Percentiles rank a stretch among this genome's conserved stretches.
Conservation (phyloP, 2,329 filamentous ascomycete genomes). For the Leptographium galeiforme region DNA sequence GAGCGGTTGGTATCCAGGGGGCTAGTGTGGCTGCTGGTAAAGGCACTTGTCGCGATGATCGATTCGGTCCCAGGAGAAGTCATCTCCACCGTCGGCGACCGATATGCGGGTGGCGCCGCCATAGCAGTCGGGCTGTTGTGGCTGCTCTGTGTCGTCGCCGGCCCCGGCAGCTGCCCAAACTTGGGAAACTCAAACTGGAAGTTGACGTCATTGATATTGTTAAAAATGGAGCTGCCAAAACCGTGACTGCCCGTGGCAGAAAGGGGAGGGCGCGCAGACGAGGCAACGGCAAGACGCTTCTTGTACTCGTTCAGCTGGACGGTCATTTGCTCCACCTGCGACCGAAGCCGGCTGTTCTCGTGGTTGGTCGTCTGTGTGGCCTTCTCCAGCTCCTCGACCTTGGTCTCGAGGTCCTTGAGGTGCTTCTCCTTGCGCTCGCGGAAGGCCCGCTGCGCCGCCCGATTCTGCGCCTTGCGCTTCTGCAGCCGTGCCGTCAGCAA, state of each 20-base stretch:
- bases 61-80: too few relatives aligned
- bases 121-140: neutral
- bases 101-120: neutral
- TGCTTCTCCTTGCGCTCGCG: conserved; percentile 91
- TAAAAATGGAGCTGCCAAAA: conserved; percentile 35
- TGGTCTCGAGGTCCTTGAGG: conserved; percentile 69
- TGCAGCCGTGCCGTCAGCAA: conserved; percentile 22
- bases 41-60: too few relatives aligned
- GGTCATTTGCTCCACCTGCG: conserved; percentile 80
- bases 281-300: conserved; percentile 53
- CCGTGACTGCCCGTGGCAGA: conserved; percentile 22
- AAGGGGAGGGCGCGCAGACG: conserved; percentile 13
- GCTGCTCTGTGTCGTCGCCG: conserved; percentile 8
- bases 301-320: conserved; percentile 80
- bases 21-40: conserved; percentile 20
- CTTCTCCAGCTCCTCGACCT: conserved; percentile 66
- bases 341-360: conserved; percentile 71
- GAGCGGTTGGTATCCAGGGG: conserved; percentile 20
- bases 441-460: conserved; percentile 85
- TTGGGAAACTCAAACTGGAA: conserved; percentile 96
- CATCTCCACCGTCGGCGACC: neutral
- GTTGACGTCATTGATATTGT: conserved; percentile 57
- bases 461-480: conserved; percentile 94
- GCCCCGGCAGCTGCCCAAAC: conserved; percentile 61
- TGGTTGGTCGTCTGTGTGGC: conserved; percentile 68